Conservation (phyloP, 2,329 filamentous ascomycete species). For the Trichoderma guizhouense region DNA sequence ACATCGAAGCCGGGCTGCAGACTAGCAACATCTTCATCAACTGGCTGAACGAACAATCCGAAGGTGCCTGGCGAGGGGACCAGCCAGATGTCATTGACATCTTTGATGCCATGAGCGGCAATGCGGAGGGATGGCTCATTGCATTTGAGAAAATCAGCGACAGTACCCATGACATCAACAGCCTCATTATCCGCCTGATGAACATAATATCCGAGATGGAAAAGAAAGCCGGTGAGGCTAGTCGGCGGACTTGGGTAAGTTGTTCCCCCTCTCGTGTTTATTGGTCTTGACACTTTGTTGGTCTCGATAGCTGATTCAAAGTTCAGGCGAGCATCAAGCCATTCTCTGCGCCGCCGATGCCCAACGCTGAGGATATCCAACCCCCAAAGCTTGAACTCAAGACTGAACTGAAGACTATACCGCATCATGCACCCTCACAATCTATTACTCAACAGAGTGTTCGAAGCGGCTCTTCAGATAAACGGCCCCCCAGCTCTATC, state of each 20-base stretch:
- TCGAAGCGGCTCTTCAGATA: constrained; percentile 21
- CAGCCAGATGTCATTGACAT: constrained; percentile 66
- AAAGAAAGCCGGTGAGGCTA: constrained; percentile 77
- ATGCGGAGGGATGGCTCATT: constrained; percentile 84
- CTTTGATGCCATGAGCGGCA: constrained; percentile 86
- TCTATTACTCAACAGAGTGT: constrained; percentile 18
- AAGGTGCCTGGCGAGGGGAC: constrained; percentile 58
- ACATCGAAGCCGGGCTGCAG: constrained; percentile 73
- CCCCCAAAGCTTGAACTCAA: constrained; percentile 10
- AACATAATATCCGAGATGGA: constrained; percentile 83
- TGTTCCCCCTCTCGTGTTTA: background rate
- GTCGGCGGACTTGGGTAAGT: constrained; percentile 70
- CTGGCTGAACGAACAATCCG: constrained; percentile 67
- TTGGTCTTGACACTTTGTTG: background rate
- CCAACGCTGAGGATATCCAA: background rate
- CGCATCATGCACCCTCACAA: background rate
- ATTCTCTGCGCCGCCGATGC: constrained; percentile 20
- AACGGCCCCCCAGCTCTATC: constrained; percentile 13
- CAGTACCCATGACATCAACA: constrained; percentile 67
- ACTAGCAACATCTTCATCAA: constrained; percentile 72
- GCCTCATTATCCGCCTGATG: constrained; percentile 67
- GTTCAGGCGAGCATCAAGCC: constrained; percentile 25
- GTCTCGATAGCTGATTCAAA: background rate
- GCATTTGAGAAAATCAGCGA: constrained; percentile 74
- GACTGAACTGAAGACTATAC: background rate